phyloP scores from a whole-genome alignment of 169 alveolate species.

The Plasmodium chabaudi region DNA sequence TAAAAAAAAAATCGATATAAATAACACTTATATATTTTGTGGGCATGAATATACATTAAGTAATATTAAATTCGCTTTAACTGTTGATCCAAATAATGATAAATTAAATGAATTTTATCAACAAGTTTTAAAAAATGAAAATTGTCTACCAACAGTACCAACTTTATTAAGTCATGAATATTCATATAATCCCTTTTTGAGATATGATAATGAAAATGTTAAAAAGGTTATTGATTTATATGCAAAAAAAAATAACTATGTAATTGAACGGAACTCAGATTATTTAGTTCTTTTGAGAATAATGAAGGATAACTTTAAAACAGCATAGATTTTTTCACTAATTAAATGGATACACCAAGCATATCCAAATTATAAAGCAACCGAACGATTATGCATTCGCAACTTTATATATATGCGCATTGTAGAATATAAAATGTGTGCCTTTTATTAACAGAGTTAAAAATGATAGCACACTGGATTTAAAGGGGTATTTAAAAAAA shows the following conservation, averaged over 20 bases:
- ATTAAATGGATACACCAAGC: too few species aligned
- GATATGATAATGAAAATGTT: constrained; percentile 26
- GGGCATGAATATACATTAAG: constrained; percentile 68
- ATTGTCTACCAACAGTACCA: constrained; percentile 42
- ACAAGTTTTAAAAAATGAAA: constrained; percentile 7
- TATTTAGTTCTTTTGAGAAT: constrained; percentile 28
- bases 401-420: too few species aligned
- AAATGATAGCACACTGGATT: too few species aligned
- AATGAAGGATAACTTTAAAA: constrained; percentile 63
- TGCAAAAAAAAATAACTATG: constrained; percentile 36
- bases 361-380: too few species aligned
- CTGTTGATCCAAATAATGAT: constrained; percentile 24
- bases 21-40: constrained; percentile 42
- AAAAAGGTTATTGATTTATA: constrained; percentile 17
- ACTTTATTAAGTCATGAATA: constrained; percentile 36
- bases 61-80: constrained; percentile 58
- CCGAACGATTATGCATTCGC: too few species aligned
- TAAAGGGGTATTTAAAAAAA: too few species aligned
- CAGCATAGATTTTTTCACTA: not conserved
- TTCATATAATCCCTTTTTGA: constrained; percentile 52
- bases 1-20: constrained; percentile 31
- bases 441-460: too few species aligned
- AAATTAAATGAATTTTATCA: constrained; percentile 24
- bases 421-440: too few species aligned
- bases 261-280: constrained; percentile 21